A percentile compares a stretch with the other conserved stretches of the same genome.
Evolutionary conservation across 2,329 filamentous ascomycete species (phyloP).

Genomic region (Cercospora sesami): DNA sequence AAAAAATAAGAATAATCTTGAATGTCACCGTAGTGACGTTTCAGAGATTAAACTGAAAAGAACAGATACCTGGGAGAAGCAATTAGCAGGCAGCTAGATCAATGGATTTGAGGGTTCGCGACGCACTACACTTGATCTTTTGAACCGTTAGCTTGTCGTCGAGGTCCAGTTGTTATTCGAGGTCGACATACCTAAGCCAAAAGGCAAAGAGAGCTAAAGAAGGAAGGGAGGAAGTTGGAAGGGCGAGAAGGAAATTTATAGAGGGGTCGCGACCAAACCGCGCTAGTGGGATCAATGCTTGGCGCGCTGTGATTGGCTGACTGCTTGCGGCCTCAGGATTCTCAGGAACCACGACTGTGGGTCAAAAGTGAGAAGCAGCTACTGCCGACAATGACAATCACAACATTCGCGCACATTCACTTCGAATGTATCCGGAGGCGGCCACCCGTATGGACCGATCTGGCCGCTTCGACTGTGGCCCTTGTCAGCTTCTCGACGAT

Average conservation of each 20-base stretch:
- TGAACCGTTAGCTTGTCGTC: background rate
- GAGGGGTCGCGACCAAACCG: background rate
- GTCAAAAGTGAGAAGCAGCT: background rate
- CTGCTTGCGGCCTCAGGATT: background rate
- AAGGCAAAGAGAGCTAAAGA: constrained; percentile 20
- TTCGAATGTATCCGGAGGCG: background rate
- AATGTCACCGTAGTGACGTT: constrained; percentile 13
- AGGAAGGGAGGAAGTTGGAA: background rate
- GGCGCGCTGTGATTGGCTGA: background rate
- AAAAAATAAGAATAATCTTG: constrained; percentile 20
- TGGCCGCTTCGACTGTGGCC: too few species aligned
- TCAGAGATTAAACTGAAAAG: constrained; percentile 16
- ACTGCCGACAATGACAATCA: background rate
- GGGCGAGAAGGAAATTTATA: background rate
- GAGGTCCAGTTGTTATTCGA: background rate
- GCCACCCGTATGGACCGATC: background rate
- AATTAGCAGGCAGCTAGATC: background rate
- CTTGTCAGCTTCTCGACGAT: too few species aligned
- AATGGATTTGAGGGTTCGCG: too few species aligned
- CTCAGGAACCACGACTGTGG: background rate
- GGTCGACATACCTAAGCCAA: constrained; percentile 15
- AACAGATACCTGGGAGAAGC: background rate
- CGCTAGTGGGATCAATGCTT: background rate
- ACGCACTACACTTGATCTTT: constrained; percentile 3
- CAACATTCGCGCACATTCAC: background rate